A percentile compares a stretch with the other conserved stretches of the same genome.
These are phyloP conservation scores for Emmonsiellopsis sp. DNA, from an alignment of 2,329 filamentous ascomycete genomes.

Conservation along the genomic window DNA sequence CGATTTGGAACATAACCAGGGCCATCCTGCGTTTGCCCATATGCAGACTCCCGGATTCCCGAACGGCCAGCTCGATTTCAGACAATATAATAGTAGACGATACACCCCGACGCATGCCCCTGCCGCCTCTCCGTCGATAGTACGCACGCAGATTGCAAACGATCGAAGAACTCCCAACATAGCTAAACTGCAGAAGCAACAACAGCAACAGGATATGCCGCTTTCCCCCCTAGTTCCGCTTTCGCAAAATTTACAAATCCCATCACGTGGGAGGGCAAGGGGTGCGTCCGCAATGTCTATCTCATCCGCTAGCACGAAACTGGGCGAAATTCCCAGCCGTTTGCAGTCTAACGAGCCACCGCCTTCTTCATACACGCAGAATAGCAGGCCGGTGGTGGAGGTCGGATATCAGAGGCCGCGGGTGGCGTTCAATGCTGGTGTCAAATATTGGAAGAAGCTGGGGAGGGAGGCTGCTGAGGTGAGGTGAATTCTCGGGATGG, in stretches of 20 bases:
- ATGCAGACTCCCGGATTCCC: neutral
- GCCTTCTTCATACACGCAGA: neutral
- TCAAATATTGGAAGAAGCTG: slow-evolving; percentile 1
- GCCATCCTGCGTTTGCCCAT: slow-evolving; percentile 1
- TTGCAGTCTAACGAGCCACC: neutral
- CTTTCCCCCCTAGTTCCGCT: slow-evolving; percentile 2
- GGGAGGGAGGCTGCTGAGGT: neutral
- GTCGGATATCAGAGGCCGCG: neutral
- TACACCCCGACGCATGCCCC: neutral
- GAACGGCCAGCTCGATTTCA: neutral
- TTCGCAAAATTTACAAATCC: neutral
- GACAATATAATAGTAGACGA: neutral
- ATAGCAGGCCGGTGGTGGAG: slow-evolving; percentile 1
- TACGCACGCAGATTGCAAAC: neutral
- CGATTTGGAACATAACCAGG: slow-evolving; percentile 3
- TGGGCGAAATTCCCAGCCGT: neutral
- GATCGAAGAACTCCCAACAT: neutral
- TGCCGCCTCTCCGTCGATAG: neutral
- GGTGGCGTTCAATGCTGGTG: neutral
- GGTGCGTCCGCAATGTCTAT: neutral
- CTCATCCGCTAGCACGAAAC: slow-evolving; percentile 2
- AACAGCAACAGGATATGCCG: neutral
- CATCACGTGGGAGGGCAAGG: neutral
- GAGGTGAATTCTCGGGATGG: neutral
- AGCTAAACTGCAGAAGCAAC: neutral